Evolutionary conservation across 495 filamentous ascomycete species (phyloP).

Genomic region (Neurospora sp.): DNA sequence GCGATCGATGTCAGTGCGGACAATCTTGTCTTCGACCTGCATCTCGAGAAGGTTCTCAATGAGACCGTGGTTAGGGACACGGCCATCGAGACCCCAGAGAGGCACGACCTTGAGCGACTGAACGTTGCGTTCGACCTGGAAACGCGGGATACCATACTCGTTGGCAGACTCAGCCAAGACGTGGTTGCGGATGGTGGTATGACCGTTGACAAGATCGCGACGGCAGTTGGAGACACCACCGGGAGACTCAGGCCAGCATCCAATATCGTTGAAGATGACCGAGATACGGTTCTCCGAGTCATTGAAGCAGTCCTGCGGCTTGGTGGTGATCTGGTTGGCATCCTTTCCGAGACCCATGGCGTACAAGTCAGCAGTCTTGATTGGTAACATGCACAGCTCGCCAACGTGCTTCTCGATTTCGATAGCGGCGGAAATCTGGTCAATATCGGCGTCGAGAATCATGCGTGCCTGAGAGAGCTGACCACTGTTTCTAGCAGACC

Average conservation of each 20-base stretch:
- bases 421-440: conserved; percentile 50
- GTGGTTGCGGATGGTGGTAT: conserved; percentile 53
- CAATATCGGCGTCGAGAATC: conserved; percentile 45
- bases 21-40: conserved; percentile 45
- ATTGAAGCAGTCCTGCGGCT: conserved; percentile 26
- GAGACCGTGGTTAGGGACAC: conserved; percentile 53
- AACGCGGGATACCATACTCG: conserved; percentile 54
- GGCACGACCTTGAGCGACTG: conserved; percentile 56
- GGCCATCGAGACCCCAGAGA: conserved; percentile 56
- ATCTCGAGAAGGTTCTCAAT: conserved; percentile 52
- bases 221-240: conserved; percentile 59
- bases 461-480: conserved; percentile 42
- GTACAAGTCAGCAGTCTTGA: conserved; percentile 53
- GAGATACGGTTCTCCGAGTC: conserved; percentile 49
- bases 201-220: conserved; percentile 56
- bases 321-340: conserved; percentile 33
- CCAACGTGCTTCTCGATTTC: conserved; percentile 50
- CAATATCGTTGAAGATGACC: conserved; percentile 53
- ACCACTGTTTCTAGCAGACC: conserved; percentile 46
- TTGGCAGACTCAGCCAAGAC: conserved; percentile 58
- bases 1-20: conserved; percentile 35
- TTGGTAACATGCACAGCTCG: conserved; percentile 48
- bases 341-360: conserved; percentile 57
- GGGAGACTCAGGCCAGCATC: conserved; percentile 57
- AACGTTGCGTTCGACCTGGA: conserved; percentile 57